phyloP scores from a whole-genome alignment of 257 asterid species.

The Rhazya stricta region DNA sequence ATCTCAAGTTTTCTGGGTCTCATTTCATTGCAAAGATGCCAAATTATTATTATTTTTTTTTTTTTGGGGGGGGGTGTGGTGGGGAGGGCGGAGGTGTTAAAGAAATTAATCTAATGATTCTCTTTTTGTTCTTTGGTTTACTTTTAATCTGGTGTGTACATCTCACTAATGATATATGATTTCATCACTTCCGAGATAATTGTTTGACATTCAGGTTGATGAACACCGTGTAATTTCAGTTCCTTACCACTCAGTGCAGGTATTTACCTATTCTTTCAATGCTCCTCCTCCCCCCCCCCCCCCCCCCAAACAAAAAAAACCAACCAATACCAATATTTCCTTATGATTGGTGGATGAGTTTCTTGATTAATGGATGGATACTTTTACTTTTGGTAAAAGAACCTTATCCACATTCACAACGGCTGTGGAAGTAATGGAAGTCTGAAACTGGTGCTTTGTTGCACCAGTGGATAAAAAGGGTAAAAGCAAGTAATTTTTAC shows the following conservation, averaged over 20 bases:
- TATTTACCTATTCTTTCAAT: constrained; percentile 27
- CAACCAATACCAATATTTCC: neutral
- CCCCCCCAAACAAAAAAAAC: neutral
- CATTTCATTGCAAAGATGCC: constrained; percentile 2
- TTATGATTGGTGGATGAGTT: neutral
- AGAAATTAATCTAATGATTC: neutral
- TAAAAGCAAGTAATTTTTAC: neutral
- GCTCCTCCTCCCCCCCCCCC: neutral
- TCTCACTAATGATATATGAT: constrained; percentile 7
- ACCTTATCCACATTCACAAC: neutral
- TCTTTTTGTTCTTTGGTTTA: neutral
- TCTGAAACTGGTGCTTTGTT: neutral
- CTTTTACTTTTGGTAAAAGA: neutral
- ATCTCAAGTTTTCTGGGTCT: neutral
- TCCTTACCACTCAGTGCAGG: constrained; percentile 90
- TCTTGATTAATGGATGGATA: neutral
- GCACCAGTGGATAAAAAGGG: neutral
- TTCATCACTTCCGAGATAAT: constrained; percentile 12
- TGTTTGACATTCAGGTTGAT: constrained; percentile 62
- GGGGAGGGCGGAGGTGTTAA: neutral
- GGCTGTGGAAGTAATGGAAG: neutral
- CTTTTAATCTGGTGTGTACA: neutral
- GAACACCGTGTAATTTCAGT: constrained; percentile 76
- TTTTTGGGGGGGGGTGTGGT: neutral
- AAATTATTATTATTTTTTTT: neutral